Conservation (phyloP, 306 rosid genomes). For the Malus sylvestris region DNA sequence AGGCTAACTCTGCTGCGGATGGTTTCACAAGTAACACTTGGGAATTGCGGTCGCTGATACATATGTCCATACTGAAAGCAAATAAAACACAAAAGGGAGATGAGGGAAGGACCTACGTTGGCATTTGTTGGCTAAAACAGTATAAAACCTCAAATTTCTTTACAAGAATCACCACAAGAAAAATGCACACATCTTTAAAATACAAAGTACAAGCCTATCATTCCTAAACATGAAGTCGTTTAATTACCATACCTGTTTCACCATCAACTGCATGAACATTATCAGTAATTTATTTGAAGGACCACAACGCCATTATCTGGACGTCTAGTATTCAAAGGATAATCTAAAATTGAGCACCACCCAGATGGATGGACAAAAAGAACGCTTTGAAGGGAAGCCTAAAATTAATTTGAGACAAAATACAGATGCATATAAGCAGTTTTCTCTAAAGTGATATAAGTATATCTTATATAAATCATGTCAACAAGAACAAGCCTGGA, state of each 20-base stretch:
- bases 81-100: not conserved
- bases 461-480: not conserved
- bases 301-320: not conserved
- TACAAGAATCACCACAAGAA: not conserved
- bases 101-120: not conserved
- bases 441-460: not conserved
- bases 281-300: not conserved
- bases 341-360: not conserved
- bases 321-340: not conserved
- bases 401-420: not conserved
- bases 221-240: not conserved
- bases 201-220: not conserved
- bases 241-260: not conserved
- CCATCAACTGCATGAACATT: not conserved
- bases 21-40: constrained; percentile 8
- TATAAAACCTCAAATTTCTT: not conserved
- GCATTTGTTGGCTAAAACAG: not conserved
- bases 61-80: constrained; percentile 18
- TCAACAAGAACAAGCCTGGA: not conserved
- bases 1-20: not conserved
- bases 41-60: constrained; percentile 2
- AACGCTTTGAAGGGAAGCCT: not conserved
- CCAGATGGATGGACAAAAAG: not conserved
- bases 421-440: not conserved
- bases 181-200: not conserved